Percentiles rank a stretch among this genome's conserved stretches.
Conservation (phyloP, 2,329 filamentous ascomycete genomes). For the Aspergillus eucalypticola region DNA sequence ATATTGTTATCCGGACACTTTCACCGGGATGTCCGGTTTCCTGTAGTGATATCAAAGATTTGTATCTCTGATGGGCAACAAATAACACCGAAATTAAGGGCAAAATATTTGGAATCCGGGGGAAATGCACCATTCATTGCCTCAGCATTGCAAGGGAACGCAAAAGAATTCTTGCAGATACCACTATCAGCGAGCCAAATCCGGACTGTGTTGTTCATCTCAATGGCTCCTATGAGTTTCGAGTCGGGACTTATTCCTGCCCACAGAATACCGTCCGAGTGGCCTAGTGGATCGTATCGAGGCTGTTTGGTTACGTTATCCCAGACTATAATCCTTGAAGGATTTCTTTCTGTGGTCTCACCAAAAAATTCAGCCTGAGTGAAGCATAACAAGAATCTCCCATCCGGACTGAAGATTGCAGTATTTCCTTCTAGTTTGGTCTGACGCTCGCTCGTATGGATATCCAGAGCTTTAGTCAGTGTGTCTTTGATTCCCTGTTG, state of each 20-base stretch:
- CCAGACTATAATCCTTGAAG: too few relatives aligned
- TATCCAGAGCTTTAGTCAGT: too few relatives aligned
- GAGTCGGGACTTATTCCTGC: background rate
- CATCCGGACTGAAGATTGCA: background rate
- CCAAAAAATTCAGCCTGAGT: too few relatives aligned
- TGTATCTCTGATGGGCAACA: too few relatives aligned
- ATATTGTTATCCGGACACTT: too few relatives aligned
- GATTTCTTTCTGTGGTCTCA: too few relatives aligned
- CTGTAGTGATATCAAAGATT: too few relatives aligned
- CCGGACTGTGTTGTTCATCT: background rate
- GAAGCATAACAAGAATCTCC: background rate
- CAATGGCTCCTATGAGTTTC: background rate
- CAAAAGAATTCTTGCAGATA: background rate
- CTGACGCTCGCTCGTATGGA: background rate
- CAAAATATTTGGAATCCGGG: background rate
- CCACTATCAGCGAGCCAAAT: background rate
- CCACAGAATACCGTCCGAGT: background rate
- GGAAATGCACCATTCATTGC: background rate
- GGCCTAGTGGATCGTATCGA: background rate
- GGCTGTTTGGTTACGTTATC: background rate
- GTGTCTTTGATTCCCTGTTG: too few relatives aligned
- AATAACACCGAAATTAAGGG: too few relatives aligned
- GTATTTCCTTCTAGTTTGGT: background rate
- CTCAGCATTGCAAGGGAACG: background rate
- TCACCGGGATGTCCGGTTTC: too few relatives aligned